phyloP scores from a whole-genome alignment of 148 eudicot species.

The Talinum fruticosum region DNA sequence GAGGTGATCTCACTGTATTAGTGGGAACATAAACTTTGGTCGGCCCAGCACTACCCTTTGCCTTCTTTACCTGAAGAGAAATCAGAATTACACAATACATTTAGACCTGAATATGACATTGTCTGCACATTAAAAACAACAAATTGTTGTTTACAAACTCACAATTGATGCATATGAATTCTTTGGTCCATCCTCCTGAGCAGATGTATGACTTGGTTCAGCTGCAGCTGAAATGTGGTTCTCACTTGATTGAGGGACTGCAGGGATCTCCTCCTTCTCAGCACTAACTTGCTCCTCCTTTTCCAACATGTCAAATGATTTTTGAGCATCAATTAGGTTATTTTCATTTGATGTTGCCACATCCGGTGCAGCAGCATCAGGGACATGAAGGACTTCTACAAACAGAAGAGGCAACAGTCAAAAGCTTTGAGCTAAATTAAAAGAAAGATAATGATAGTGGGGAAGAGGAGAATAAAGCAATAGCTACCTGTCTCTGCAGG shows the following conservation, averaged over 20 bases:
- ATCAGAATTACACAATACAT: neutral
- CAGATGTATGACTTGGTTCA: constrained; percentile 34
- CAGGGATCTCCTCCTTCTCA: constrained; percentile 27
- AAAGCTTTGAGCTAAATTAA: neutral
- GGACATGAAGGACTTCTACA: constrained; percentile 30
- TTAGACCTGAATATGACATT: constrained; percentile 1
- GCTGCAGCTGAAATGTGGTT: constrained; percentile 27
- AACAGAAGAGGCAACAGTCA: neutral
- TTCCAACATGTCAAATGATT: constrained; percentile 23
- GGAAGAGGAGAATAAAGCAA: neutral
- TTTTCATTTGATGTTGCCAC: constrained; percentile 29
- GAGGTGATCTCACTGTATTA: constrained; percentile 33
- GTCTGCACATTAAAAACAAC: neutral
- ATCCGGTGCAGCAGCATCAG: constrained; percentile 28
- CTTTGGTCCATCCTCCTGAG: constrained; percentile 49
- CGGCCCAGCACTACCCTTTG: constrained; percentile 37
- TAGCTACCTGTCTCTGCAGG: constrained; percentile 39
- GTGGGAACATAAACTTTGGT: constrained; percentile 54
- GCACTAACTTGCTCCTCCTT: constrained; percentile 26
- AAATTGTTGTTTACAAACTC: constrained; percentile 28
- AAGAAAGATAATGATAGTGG: constrained; percentile 1
- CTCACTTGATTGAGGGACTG: constrained; percentile 33
- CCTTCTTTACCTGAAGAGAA: constrained; percentile 20
- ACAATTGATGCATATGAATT: constrained; percentile 71
- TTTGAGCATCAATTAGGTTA: constrained; percentile 33